These are phyloP conservation scores for Ceratocystis albifundus DNA, from an alignment of 2,329 filamentous ascomycete genomes.

Conservation along the genomic window DNA sequence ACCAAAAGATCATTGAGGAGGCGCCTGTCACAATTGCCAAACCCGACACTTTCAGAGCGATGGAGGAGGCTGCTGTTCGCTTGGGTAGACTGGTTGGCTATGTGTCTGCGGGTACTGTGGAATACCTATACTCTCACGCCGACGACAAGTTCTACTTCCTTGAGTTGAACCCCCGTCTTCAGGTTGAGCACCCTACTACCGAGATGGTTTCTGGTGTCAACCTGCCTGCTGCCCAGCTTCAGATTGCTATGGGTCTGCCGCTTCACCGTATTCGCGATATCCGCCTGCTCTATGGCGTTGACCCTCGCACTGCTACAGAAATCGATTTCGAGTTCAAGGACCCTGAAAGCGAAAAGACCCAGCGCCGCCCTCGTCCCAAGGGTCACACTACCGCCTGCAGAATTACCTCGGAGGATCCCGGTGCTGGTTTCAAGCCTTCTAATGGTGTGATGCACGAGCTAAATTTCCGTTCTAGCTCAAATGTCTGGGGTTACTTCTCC, in stretches of 20 bases:
- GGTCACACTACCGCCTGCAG: slow-evolving; percentile 96
- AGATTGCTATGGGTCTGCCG: slow-evolving; percentile 97
- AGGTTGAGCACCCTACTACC: slow-evolving; percentile 98
- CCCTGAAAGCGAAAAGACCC: slow-evolving; percentile 67
- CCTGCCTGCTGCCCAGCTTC: slow-evolving; percentile 89
- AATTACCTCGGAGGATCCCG: slow-evolving; percentile 97
- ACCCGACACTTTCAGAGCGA: slow-evolving; percentile 75
- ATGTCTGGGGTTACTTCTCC: slow-evolving; percentile 99
- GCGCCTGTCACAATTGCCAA: slow-evolving; percentile 95
- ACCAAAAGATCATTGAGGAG: slow-evolving; percentile 99
- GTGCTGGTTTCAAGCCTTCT: slow-evolving; percentile 98
- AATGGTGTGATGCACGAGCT: slow-evolving; percentile 98
- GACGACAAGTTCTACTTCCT: slow-evolving; percentile 99
- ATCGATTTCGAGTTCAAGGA: slow-evolving; percentile 97
- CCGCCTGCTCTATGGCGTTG: slow-evolving; percentile 86
- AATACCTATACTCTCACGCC: slow-evolving; percentile 95
- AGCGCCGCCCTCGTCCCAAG: slow-evolving; percentile 84
- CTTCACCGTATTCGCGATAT: slow-evolving; percentile 94
- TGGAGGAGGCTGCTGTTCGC: slow-evolving; percentile 94
- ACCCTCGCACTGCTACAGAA: slow-evolving; percentile 71
- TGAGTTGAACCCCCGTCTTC: slow-evolving; percentile 94
- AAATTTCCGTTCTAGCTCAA: slow-evolving; percentile 97
- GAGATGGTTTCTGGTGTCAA: slow-evolving; percentile 99
- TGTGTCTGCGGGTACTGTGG: slow-evolving; percentile 95
- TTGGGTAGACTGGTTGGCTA: slow-evolving; percentile 91